Percentiles rank a stretch among this genome's conserved stretches.
Conservation (phyloP, 169 alveolate genomes). For the Plasmodium cynomolgi region DNA sequence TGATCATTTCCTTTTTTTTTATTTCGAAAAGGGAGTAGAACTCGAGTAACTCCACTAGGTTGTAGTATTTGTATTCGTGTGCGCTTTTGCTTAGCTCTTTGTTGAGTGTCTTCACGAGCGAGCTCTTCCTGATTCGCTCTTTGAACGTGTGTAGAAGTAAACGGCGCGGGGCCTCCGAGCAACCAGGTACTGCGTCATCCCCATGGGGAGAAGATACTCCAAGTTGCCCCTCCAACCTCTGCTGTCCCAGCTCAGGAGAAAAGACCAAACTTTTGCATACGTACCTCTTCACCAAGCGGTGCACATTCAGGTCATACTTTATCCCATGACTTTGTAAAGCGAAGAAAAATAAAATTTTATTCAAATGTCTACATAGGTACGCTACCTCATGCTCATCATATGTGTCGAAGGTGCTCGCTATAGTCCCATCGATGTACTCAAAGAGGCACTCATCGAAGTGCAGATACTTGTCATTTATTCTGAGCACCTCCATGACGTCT, state of each 20-base stretch:
- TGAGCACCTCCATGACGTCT: constrained; percentile 5
- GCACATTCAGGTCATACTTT: neutral
- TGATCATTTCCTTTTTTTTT: constrained; percentile 9
- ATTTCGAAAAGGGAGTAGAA: constrained; percentile 41
- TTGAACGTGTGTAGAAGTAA: neutral
- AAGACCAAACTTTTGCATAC: constrained; percentile 47
- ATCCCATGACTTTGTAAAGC: neutral
- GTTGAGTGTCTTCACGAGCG: constrained; percentile 10
- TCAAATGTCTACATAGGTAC: constrained; percentile 27
- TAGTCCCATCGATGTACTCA: constrained; percentile 13
- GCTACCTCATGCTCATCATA: constrained; percentile 62
- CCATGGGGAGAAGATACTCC: neutral
- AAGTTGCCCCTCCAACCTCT: neutral
- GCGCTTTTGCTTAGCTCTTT: constrained; percentile 1
- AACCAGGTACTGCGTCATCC: neutral
- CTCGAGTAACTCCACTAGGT: constrained; percentile 48
- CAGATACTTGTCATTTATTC: constrained; percentile 24
- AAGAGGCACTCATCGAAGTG: constrained; percentile 35
- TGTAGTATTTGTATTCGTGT: constrained; percentile 68
- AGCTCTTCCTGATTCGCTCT: neutral
- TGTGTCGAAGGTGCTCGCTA: neutral
- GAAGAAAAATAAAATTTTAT: constrained; percentile 23
- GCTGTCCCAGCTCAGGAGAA: neutral
- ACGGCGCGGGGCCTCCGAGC: neutral
- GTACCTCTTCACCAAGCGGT: constrained; percentile 38